These are phyloP conservation scores for Phytophthora macrochlamydospora DNA, from an alignment of 352 stramenopile genomes.

Conservation along the genomic window DNA sequence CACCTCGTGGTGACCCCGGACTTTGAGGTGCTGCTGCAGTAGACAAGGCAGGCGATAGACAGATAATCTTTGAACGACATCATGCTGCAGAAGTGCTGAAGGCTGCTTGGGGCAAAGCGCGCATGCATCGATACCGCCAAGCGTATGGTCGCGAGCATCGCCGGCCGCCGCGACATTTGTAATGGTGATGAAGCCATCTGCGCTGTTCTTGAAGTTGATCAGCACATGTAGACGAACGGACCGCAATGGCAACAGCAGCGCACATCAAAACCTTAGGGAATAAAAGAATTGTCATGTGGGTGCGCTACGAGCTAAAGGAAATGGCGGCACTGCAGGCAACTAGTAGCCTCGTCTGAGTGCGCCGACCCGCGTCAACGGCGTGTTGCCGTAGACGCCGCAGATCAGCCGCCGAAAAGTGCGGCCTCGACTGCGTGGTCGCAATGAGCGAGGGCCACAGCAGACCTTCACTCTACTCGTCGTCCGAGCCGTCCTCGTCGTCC, in stretches of 20 bases:
- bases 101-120: neutral
- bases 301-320: slow-evolving; percentile 46
- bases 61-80: neutral
- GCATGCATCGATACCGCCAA: neutral
- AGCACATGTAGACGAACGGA: neutral
- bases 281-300: slow-evolving; percentile 34
- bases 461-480: slow-evolving; percentile 56
- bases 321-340: slow-evolving; percentile 11
- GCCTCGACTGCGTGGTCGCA: no score
- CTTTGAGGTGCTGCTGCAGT: slow-evolving; percentile 83
- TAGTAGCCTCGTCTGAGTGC: no score
- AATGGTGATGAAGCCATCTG: neutral
- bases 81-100: neutral
- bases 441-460: neutral
- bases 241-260: slow-evolving; percentile 4
- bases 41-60: slow-evolving; percentile 11
- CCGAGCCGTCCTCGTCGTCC: slow-evolving; percentile 56
- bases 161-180: neutral
- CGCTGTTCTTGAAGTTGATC: slow-evolving; percentile 2
- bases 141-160: neutral
- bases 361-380: no score
- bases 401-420: no score
- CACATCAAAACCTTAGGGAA: slow-evolving; percentile 31
- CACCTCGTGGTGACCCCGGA: slow-evolving; percentile 87
- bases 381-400: no score